Evolutionary conservation across 805 yeast species (phyloP).

Genomic region (Candida succiphila): DNA sequence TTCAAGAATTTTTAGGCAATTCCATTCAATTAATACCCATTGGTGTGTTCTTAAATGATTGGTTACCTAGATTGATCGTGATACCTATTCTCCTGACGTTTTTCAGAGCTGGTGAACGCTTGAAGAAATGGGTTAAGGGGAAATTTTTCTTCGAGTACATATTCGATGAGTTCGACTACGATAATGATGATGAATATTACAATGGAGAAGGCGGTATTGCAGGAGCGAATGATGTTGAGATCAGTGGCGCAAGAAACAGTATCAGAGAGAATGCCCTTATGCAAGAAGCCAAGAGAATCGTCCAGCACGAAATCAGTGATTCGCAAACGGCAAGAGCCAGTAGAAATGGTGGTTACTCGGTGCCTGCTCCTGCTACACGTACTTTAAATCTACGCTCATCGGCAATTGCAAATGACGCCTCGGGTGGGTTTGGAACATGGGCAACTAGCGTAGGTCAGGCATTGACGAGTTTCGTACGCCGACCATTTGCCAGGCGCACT

Average conservation of each 20-base stretch:
- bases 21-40: constrained; percentile 68
- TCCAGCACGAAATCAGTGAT: constrained; percentile 13
- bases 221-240: constrained; percentile 7
- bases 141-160: constrained; percentile 21
- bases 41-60: constrained; percentile 60
- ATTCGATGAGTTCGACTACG: constrained; percentile 21
- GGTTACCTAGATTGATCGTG: constrained; percentile 66
- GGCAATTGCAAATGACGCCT: background rate
- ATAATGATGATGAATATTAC: constrained; percentile 7
- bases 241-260: constrained; percentile 2
- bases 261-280: constrained; percentile 9
- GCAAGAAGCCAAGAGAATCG: constrained; percentile 18
- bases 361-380: constrained; percentile 3
- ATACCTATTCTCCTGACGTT: constrained; percentile 59
- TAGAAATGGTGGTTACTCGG: constrained; percentile 1
- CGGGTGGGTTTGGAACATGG: too few species aligned
- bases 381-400: constrained; percentile 7
- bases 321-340: constrained; percentile 4
- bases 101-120: constrained; percentile 57
- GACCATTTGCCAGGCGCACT: too few species aligned
- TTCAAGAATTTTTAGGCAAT: constrained; percentile 66
- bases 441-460: too few species aligned
- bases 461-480: too few species aligned
- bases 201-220: constrained; percentile 2
- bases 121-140: constrained; percentile 27